A percentile compares a stretch with the other conserved stretches of the same genome.
Conservation (phyloP, 805 yeast species). For the Lipomyces spencermartinsiae region DNA sequence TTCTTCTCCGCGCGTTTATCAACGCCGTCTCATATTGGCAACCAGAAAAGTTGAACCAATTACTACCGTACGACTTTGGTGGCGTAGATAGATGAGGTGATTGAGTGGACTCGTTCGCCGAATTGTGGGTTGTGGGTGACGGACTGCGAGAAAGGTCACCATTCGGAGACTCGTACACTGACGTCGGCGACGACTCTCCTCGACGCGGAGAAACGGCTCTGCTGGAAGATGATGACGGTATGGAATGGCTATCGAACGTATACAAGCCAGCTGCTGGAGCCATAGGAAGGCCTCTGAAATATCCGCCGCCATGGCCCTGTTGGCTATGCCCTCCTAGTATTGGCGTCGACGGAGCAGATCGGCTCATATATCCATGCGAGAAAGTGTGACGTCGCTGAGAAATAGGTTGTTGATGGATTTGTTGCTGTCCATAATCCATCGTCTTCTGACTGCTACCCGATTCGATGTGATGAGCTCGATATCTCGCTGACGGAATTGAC, state of each 20-base stretch:
- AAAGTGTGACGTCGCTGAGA: neutral
- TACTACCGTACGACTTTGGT: neutral
- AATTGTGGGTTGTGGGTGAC: neutral
- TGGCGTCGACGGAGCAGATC: neutral
- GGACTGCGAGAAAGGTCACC: constrained; percentile 3
- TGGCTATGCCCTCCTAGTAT: neutral
- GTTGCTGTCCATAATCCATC: neutral
- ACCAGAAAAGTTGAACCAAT: neutral
- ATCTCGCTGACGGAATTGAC: neutral
- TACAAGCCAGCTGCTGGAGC: neutral
- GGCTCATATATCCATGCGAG: constrained; percentile 1
- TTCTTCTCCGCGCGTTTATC: constrained; percentile 36
- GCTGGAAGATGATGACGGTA: neutral
- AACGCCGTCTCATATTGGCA: constrained; percentile 37
- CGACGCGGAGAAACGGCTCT: neutral
- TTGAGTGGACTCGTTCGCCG: neutral
- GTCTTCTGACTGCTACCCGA: neutral
- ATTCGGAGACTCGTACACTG: neutral
- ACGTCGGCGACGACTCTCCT: neutral
- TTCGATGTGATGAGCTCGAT: neutral
- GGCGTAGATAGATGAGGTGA: neutral
- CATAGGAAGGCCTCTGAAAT: neutral
- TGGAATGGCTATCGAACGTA: neutral
- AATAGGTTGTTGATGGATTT: neutral
- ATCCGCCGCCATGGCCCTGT: neutral